Evolutionary conservation across 2,329 filamentous ascomycete genomes (phyloP).

Genomic region (Coniochaeta pulveracea): DNA sequence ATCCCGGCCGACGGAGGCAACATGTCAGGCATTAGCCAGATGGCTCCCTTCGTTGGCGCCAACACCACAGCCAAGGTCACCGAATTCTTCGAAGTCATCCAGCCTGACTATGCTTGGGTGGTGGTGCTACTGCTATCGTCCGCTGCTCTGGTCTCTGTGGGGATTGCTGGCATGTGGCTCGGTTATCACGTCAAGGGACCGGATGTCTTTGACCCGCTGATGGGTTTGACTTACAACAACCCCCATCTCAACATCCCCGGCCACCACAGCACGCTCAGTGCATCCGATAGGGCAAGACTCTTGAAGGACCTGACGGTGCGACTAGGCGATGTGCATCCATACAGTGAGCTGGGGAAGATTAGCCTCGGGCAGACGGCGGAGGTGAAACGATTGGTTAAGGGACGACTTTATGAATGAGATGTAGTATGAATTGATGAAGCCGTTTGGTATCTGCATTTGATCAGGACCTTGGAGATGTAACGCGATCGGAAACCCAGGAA

Average conservation of each 20-base stretch:
- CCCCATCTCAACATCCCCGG: slow-evolving; percentile 3
- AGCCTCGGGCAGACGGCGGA: slow-evolving; percentile 3
- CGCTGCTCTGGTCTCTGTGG: neutral
- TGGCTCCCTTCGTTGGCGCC: slow-evolving; percentile 1
- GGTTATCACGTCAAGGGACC: neutral
- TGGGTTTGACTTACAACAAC: slow-evolving; percentile 4
- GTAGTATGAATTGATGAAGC: too few species aligned
- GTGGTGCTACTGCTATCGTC: slow-evolving; percentile 1
- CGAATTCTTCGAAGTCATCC: neutral
- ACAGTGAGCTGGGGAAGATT: slow-evolving; percentile 1
- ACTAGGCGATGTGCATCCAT: slow-evolving; percentile 2
- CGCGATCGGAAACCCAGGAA: too few species aligned
- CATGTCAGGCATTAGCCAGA: neutral
- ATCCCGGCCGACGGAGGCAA: slow-evolving; percentile 2
- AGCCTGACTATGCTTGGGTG: slow-evolving; percentile 1
- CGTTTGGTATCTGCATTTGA: too few species aligned
- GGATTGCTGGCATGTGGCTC: neutral
- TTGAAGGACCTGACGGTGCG: neutral
- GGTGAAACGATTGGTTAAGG: slow-evolving; percentile 1
- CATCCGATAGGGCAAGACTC: slow-evolving; percentile 2
- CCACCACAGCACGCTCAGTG: slow-evolving; percentile 3
- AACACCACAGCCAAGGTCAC: slow-evolving; percentile 3
- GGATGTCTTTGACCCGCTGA: slow-evolving; percentile 4
- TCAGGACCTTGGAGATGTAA: too few species aligned
- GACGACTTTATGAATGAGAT: slow-evolving; percentile 4